These are phyloP conservation scores for Epichloe baconii DNA, from an alignment of 2,329 filamentous ascomycete species.

Conservation along the genomic window DNA sequence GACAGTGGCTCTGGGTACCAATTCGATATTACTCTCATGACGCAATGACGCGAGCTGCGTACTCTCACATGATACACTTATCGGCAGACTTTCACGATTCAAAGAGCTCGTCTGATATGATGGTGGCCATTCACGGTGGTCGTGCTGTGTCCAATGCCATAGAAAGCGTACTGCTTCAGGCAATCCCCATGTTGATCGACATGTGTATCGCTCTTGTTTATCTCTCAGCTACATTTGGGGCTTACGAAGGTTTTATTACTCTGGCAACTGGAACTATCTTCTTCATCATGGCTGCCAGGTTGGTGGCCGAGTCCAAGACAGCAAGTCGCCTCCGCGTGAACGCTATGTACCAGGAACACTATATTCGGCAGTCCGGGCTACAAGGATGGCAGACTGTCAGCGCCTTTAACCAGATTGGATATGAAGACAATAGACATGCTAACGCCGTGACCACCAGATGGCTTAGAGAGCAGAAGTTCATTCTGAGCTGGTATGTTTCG, in stretches of 20 bases:
- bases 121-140: conserved; percentile 42
- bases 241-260: conserved; percentile 50
- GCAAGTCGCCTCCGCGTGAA: conserved; percentile 37
- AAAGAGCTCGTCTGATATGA: conserved; percentile 45
- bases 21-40: conserved; percentile 44
- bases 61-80: conserved; percentile 46
- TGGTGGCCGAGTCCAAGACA: conserved; percentile 36
- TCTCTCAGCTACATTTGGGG: conserved; percentile 43
- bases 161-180: conserved; percentile 44
- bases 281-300: conserved; percentile 37
- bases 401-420: conserved; percentile 45
- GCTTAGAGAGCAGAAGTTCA: conserved; percentile 24
- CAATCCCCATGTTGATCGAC: conserved; percentile 48
- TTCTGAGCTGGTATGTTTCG: conserved; percentile 34
- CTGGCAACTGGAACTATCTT: conserved; percentile 44
- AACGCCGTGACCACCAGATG: conserved; percentile 32
- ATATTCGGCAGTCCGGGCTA: conserved; percentile 41
- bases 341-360: conserved; percentile 41
- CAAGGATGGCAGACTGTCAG: conserved; percentile 47
- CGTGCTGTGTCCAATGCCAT: conserved; percentile 41
- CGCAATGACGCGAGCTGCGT: conserved; percentile 39
- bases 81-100: conserved; percentile 50
- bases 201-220: conserved; percentile 46
- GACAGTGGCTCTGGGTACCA: conserved; percentile 43
- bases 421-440: conserved; percentile 41